Base-by-base conservation (phyloP, 1,284 basidiomycete species). In the Somion occarium region DNA sequence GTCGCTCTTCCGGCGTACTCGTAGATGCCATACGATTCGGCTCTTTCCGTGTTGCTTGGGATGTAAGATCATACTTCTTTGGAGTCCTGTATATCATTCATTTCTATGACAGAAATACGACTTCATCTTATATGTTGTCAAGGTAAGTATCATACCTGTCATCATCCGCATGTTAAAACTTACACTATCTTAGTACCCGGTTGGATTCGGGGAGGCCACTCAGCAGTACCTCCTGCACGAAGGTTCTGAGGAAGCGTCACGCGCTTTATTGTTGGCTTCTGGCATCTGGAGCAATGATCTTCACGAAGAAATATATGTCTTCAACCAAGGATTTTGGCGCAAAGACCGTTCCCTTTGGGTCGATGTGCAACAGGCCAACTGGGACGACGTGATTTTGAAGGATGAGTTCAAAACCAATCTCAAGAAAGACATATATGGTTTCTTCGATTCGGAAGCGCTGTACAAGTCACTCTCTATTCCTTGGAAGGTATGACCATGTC, bases 301-400 rank as follows among this genome's bases (percentile, higher is more conserved):
- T 13, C 79, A 85, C 43, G 69, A 88, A 11, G 86, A 89, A 57
- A 80, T 92, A 50, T 84, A 85, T 75, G 84, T 91, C 3, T 92
- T 80, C 65, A 80, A 91, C 53, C 74, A 79, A 52, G 80, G 82
- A 0, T 77, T 61, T 38, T 92, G 89, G 90, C 52, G 60, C 18
- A 88, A 90, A 59, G 75, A 82, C 60, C 72, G 72, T 37, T 61
- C 56, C 0, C 74, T 93, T 11, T 92, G 86, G 85, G 45, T 64
- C 5, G 79, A 83, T 54, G 73, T 91, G 1, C 87, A 91, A 66
- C 82, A 82, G 60, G 85, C 85, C 1, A 72, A 82, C 64, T 87
- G 86, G 85, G 73, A 81, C 25, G 82, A 87, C 56, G 82, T 93
- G 38, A 82, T 92, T 49, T 73, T 93, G 46, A 84, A 88, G 51